Evolutionary conservation across 352 stramenopile species (phyloP), one percentile per base, ranked within the genome.

Genomic region (Blastocystis sp.): DNA sequence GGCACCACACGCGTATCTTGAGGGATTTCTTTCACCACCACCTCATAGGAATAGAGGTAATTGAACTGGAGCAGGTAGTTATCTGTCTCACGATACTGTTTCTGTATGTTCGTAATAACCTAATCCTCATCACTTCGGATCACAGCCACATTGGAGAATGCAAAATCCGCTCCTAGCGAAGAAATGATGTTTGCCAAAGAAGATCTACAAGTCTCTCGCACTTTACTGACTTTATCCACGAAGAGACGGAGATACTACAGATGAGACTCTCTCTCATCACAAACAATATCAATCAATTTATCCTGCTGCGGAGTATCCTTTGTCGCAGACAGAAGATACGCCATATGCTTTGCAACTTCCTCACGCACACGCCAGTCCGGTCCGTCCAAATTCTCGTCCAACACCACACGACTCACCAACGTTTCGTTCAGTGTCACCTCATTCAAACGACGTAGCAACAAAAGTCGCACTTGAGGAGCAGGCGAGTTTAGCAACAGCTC

Each of bases 301-400:
- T 13, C 73, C 56, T 50, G 73, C 53, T 84, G 50, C 13, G 18
- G n/a, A 5, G 73, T 66, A 23, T 47, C 73, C 56, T 68, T 41
- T 11, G 53, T 84, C 5, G 73, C 13, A 13, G 26, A 34, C 47
- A 84, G 34, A 6, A 84, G 53, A 6, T 66, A 84, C 0, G 73
- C 73, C 73, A 84, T 84, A 45, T 84, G 73, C 73, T 84, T 84
- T 9, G 73, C 73, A 34, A 84, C 73, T 45, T 84, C 73, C 47
- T 84, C 73, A 26, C 73, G 73, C 34, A 84, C 73, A 43, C 73
- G 73, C 73, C 73, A 84, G 26, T 84, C 73, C 8, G 73, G 73
- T 0, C 73, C 73, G 50, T 84, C 73, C 18, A 84, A 34, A 66
- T 53, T 68, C 50, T 84, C 73, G 4, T 66, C 53, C 45, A 84